Conservation (phyloP, 2,329 filamentous ascomycete genomes). For the Beauveria varroae region DNA sequence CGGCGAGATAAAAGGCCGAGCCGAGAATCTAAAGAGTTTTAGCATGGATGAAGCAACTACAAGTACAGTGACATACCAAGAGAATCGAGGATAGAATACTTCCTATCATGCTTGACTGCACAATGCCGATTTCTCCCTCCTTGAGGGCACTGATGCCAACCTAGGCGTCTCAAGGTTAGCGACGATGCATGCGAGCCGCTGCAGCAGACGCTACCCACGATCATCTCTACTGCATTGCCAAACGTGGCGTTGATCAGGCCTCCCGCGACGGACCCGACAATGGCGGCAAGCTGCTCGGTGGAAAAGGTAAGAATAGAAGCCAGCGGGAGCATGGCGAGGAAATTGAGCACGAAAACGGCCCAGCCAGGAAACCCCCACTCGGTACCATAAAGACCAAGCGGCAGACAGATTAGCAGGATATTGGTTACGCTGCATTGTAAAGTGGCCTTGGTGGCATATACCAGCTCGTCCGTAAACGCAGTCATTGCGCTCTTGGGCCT, state of each 20-base stretch:
- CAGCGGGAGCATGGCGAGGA: slow-evolving; percentile 56
- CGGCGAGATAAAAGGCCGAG: slow-evolving; percentile 8
- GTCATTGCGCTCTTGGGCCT: background rate
- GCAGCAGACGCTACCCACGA: slow-evolving; percentile 31
- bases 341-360: slow-evolving; percentile 54
- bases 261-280: slow-evolving; percentile 53
- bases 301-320: slow-evolving; percentile 56
- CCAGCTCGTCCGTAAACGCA: background rate
- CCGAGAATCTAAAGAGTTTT: slow-evolving; percentile 2
- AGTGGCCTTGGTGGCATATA: slow-evolving; percentile 8
- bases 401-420: slow-evolving; percentile 56
- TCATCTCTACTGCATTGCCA: slow-evolving; percentile 58
- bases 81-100: slow-evolving; percentile 11
- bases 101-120: slow-evolving; percentile 11
- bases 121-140: slow-evolving; percentile 11
- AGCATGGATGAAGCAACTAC: background rate
- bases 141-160: slow-evolving; percentile 11
- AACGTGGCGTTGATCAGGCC: slow-evolving; percentile 60
- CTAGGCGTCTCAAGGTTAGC: background rate
- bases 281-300: slow-evolving; percentile 54
- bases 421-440: slow-evolving; percentile 29
- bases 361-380: slow-evolving; percentile 34
- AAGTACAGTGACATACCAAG: background rate
- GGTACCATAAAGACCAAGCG: slow-evolving; percentile 51
- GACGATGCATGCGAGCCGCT: background rate